Base-by-base conservation (phyloP, 148 eudicot species). In the Limonium bicolor region DNA sequence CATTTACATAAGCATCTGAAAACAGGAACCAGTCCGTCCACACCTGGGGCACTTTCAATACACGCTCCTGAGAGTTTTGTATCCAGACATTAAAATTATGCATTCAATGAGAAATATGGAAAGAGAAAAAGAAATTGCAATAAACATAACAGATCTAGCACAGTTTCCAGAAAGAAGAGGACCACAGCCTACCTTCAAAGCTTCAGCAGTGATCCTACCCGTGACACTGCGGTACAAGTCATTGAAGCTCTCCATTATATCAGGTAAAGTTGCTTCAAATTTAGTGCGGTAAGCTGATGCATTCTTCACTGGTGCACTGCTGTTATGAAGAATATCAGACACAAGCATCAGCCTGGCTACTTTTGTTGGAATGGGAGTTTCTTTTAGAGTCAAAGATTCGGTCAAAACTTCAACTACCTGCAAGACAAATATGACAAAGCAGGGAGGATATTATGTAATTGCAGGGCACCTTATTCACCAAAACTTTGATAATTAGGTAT, bases 11-110 rank as follows among this genome's bases (percentile, higher is more conserved):
- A 33, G 87, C 86, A 61, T 90, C 97, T 15, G 97, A 90, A 69
- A 90, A 90, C 24, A 90, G 69, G 71, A 90, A 90, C 97, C 97
- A 90, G 61, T 90, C 97, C 23, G 97, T 71, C 97, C 97, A 90
- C 36, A 85, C 97, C 65, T 90, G 97, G 57, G 84, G 95, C 45
- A 90, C 97, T 64, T 90, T 90, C 58, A 84, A 49, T 59, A 90
- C 87, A 27, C 95, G 83, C 67, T 90, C 97, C 97, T 90, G 72
- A 20, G 60, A 31, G 27, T 34, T 25, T 21, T 34, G 25, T 39
- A 17, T 27, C 16, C 33, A 11, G 3, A 35, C 20, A 18, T 5
- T 12, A 3, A 31, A n/a, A n/a, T n/a, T n/a, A n/a, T n/a, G n/a
- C n/a, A 20, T 0, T 23, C 4, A 37, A 14, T 5, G 20, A 23